Base-by-base conservation (phyloP, 1,284 basidiomycete species). In the Melampsora occidentalis region DNA sequence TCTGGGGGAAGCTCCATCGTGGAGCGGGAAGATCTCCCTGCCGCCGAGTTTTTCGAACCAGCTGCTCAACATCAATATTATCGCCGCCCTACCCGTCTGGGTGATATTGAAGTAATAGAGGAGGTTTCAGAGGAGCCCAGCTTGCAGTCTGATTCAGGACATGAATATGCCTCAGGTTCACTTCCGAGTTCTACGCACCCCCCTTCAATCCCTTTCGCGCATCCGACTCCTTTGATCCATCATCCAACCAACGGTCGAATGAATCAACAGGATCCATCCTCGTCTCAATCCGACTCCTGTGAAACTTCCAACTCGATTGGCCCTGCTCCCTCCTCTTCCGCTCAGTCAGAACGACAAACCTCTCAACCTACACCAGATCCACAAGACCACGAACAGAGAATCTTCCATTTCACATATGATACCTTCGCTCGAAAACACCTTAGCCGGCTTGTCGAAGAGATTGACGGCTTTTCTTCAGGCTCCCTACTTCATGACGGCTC, bases 321-420 rank as follows among this genome's bases (percentile, higher is more conserved):
- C n/a, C 20, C 28, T 57, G 5, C 53, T n/a, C 31, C 62, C 14
- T 63, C 33, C 31, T 63, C 62, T 16, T 63, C 33, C 31, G 33
- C 14, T 9, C 62, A 63, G 35, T 46, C 42, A 46, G 10, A 46
- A 14, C 12, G 42, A 3, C 42, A 46, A 46, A 46, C 42, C 10
- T 14, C 42, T 46, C 62, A 28, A n/a, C 20, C 25, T 35, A 63
- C 53, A 20, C 53, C 53, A 7, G 53, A 57, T 57, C n/a, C n/a
- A 6, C 53, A 57, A 57, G 57, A 51, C 10, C 31, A 42, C n/a
- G 59, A 46, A 48, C 66, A 67, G 28, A 28, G 53, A 10, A 65
- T 96, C 46, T 97, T 97, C 84, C 90, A 93, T 80, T 91, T 93
- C 78, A 89, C 92, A 78, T 96, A 96, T 82, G 94, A 97, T 83